phyloP scores from a whole-genome alignment of 345 rosid species.

The Dovyalis caffra region DNA sequence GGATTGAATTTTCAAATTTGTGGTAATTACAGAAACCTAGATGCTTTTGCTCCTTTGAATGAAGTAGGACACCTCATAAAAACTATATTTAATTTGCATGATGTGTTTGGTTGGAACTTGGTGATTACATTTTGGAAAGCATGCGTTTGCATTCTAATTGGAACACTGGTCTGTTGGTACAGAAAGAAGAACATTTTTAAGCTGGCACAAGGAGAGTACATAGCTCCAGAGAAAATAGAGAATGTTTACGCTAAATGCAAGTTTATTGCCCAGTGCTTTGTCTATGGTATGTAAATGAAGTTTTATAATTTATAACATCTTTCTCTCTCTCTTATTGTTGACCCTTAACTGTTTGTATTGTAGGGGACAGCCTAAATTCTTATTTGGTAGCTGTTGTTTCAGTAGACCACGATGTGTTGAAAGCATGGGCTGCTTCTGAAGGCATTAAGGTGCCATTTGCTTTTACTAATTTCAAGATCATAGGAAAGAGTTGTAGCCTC shows the following conservation, averaged over 20 bases:
- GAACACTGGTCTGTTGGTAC: conserved; percentile 18
- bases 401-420: conserved; percentile 74
- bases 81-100: neutral
- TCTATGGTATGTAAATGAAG: conserved; percentile 55
- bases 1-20: neutral
- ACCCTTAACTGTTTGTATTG: conserved; percentile 15
- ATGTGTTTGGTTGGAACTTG: neutral
- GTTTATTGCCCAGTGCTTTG: conserved; percentile 76
- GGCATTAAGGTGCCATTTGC: conserved; percentile 61
- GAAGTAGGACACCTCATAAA: neutral
- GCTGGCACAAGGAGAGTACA: conserved; percentile 97
- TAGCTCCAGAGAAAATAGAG: conserved; percentile 98
- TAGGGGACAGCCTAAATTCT: conserved; percentile 96
- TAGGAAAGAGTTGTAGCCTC: neutral
- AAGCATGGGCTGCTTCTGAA: conserved; percentile 82
- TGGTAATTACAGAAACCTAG: neutral
- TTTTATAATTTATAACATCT: neutral
- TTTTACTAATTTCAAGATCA: neutral
- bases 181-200: conserved; percentile 99
- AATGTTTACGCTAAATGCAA: conserved; percentile 90
- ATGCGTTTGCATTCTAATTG: neutral
- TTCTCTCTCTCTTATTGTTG: conserved; percentile 9
- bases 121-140: neutral
- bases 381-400: conserved; percentile 80
- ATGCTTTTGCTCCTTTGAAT: neutral